Conservation (phyloP, 2,329 filamentous ascomycete genomes). For the Colletotrichum sojae region DNA sequence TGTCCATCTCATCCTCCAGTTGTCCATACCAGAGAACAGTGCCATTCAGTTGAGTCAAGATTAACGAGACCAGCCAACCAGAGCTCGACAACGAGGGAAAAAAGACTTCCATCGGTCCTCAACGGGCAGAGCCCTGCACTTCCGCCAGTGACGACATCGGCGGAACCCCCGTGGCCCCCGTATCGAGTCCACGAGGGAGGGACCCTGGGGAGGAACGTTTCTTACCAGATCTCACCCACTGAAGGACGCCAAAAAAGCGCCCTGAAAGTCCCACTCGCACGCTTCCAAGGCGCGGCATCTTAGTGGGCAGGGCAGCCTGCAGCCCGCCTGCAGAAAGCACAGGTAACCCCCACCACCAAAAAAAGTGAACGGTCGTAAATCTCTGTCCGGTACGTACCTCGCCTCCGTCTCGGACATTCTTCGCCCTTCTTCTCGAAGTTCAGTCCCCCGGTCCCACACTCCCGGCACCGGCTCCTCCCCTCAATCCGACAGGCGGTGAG, state of each 20-base stretch:
- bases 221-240: constrained; percentile 7
- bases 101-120: constrained; percentile 7
- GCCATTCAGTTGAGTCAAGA: neutral
- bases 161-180: constrained; percentile 11
- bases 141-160: constrained; percentile 22
- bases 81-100: neutral
- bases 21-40: neutral
- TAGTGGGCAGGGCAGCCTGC: too few relatives aligned
- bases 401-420: constrained; percentile 14
- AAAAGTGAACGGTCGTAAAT: constrained; percentile 1
- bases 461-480: constrained; percentile 26
- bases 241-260: neutral
- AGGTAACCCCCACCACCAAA: too few relatives aligned
- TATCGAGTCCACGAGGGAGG: constrained; percentile 24
- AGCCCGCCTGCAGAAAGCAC: too few relatives aligned
- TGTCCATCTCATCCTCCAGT: neutral
- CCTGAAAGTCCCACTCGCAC: neutral
- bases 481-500: constrained; percentile 29
- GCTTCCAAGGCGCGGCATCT: too few relatives aligned
- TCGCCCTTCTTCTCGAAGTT: constrained; percentile 8
- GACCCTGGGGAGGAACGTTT: constrained; percentile 11
- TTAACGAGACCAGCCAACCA: neutral
- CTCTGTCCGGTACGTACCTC: constrained; percentile 17
- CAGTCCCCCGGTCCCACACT: neutral
- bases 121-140: constrained; percentile 2